Evolutionary conservation across 768 basidiomycete genomes (phyloP), one percentile per base, ranked within the genome.

Genomic region (Rhodotorula paludigena): DNA sequence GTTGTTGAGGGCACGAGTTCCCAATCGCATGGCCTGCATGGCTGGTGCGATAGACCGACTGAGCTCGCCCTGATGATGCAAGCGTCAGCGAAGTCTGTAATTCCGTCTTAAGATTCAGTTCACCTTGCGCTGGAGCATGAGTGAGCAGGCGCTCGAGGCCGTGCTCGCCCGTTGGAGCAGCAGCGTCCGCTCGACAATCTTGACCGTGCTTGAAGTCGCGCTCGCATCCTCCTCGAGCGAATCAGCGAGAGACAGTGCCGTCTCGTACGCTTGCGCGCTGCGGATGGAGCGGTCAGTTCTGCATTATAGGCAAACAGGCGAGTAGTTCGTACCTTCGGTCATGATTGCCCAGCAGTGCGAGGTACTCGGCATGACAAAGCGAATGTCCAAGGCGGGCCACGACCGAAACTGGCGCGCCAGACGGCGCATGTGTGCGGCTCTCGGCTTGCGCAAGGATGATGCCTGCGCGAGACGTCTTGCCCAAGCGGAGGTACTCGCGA

Each of bases 401-500:
- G 8, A 82, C 81, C 0, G 86, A 83, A 0, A 83, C 78, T 3
- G 80, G 75, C 0, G 78, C 79, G n/a, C 75, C 78, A 14, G 33
- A 21, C 32, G 63, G 62, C 9, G 72, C 72, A 20, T 82, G 80
- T 16, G 86, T 78, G 7, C 81, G 70, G 38, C 78, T 80, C 21
- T 85, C 78, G 1, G 83, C 82, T 41, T 84, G 84, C n/a, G 78
- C 82, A 74, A 90, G 89, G 28, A 94, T 82, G 4, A 79, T 74
- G 1, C 80, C 81, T 0, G 92, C 91, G 44, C 87, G 84, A 58
- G 84, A 84, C 4, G 80, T 78, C 76, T 88, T 89, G 6, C 93
- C 92, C 2, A 97, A 82, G 42, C 82, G 84, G 52, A 86, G 80
- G 73, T 92, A 92, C 76, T 92, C 90, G 62, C 85, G 82, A 0